phyloP scores from a whole-genome alignment of 2,329 filamentous ascomycete genomes.

The Xylariomycetidae sp. region DNA sequence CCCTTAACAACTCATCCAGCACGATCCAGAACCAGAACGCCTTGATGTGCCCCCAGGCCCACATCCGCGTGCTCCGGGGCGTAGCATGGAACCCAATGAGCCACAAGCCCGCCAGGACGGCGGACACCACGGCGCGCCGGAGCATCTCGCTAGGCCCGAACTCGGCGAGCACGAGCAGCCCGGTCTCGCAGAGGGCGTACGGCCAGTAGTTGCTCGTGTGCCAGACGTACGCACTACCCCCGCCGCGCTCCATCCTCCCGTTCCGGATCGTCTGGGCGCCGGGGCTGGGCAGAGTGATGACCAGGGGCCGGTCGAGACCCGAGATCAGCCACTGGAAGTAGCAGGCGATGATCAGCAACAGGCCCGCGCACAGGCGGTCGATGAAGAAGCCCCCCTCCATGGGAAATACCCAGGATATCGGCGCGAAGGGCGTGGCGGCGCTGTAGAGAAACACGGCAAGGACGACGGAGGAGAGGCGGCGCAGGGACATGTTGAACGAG shows the following conservation, averaged over 20 bases:
- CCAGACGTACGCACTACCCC: slow-evolving; percentile 12
- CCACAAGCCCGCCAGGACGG: slow-evolving; percentile 13
- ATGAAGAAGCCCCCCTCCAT: slow-evolving; percentile 34
- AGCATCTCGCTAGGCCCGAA: slow-evolving; percentile 14
- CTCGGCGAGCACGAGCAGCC: slow-evolving; percentile 15
- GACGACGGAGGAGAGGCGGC: slow-evolving; percentile 9
- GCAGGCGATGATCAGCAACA: slow-evolving; percentile 31
- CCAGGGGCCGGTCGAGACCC: slow-evolving; percentile 8
- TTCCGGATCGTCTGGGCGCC: slow-evolving; percentile 8
- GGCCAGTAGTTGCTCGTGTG: slow-evolving; percentile 16
- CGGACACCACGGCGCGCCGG: slow-evolving; percentile 10
- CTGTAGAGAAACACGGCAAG: slow-evolving; percentile 16
- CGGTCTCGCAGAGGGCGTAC: slow-evolving; percentile 12
- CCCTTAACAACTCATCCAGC: slow-evolving; percentile 13
- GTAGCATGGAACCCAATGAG: slow-evolving; percentile 14
- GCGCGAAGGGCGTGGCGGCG: slow-evolving; percentile 16
- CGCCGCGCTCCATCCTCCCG: slow-evolving; percentile 8
- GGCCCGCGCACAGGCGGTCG: slow-evolving; percentile 39
- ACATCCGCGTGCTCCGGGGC: slow-evolving; percentile 9
- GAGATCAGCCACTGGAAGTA: slow-evolving; percentile 19
- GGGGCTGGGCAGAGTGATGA: slow-evolving; percentile 7
- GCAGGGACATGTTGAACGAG: slow-evolving; percentile 5
- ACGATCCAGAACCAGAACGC: slow-evolving; percentile 10
- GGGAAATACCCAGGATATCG: slow-evolving; percentile 11
- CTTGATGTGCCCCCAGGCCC: slow-evolving; percentile 19